A percentile compares a stretch with the other conserved stretches of the same genome.
These are phyloP conservation scores for Alternaria burnsii DNA, from an alignment of 2,329 filamentous ascomycete species.

Conservation along the genomic window DNA sequence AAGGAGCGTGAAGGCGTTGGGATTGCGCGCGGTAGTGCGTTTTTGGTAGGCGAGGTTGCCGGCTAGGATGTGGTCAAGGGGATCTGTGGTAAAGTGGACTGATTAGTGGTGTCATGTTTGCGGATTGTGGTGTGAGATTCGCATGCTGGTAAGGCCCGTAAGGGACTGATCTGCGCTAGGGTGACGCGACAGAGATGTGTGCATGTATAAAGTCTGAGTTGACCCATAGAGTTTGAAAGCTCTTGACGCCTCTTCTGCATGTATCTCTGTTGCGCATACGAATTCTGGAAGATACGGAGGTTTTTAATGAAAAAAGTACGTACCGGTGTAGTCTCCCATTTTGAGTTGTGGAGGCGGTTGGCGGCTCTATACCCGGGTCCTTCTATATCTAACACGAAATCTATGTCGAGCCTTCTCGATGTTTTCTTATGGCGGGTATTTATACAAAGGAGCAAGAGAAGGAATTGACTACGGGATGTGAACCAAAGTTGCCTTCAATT, in stretches of 20 bases:
- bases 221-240: neutral
- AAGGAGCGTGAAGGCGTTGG: constrained; percentile 74
- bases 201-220: neutral
- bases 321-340: neutral
- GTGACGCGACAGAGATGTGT: neutral
- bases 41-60: constrained; percentile 76
- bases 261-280: neutral
- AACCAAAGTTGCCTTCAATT: neutral
- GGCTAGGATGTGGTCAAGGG: constrained; percentile 69
- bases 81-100: constrained; percentile 53
- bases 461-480: neutral
- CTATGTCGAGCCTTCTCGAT: neutral
- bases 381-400: neutral
- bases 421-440: neutral
- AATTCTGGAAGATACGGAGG: neutral
- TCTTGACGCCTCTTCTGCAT: neutral
- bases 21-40: constrained; percentile 70
- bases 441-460: neutral
- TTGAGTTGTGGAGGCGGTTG: neutral
- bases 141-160: neutral
- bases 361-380: neutral
- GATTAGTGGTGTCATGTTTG: constrained; percentile 26
- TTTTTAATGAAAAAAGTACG: neutral
- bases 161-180: neutral
- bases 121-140: constrained; percentile 11